These are phyloP conservation scores for Tuber aestivum DNA, from an alignment of 495 filamentous ascomycete genomes.

Conservation along the genomic window DNA sequence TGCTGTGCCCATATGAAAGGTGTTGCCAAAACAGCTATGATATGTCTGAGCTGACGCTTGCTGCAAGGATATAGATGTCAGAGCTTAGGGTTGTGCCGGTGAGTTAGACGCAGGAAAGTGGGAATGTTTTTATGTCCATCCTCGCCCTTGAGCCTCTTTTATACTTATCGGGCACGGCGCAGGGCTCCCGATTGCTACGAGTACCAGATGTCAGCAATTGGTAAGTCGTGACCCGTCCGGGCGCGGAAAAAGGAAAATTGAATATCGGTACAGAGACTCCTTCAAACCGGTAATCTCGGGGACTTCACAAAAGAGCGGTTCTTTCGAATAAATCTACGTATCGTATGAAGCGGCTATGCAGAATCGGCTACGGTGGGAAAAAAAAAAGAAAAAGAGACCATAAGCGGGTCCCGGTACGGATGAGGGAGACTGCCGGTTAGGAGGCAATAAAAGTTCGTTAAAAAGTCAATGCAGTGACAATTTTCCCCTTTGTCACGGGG, in stretches of 20 bases:
- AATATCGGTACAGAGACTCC: neutral
- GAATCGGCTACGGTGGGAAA: neutral
- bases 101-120: neutral
- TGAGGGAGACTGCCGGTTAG: too few relatives aligned
- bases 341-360: neutral
- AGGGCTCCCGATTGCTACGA: neutral
- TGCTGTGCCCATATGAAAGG: neutral
- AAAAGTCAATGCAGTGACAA: neutral
- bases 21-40: neutral
- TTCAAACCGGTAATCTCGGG: constrained; percentile 4
- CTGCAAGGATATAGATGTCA: neutral
- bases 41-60: neutral
- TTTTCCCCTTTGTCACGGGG: neutral
- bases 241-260: neutral
- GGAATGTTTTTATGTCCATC: neutral
- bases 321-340: neutral
- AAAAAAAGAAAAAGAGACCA: neutral
- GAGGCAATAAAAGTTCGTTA: neutral
- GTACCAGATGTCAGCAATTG: neutral
- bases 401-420: neutral
- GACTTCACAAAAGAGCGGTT: neutral
- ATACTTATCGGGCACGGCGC: neutral
- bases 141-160: neutral
- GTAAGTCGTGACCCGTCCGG: neutral
- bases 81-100: neutral